These are phyloP conservation scores for Zygosaccharomyces bisporus DNA, from an alignment of 805 yeast genomes.

Conservation along the genomic window DNA sequence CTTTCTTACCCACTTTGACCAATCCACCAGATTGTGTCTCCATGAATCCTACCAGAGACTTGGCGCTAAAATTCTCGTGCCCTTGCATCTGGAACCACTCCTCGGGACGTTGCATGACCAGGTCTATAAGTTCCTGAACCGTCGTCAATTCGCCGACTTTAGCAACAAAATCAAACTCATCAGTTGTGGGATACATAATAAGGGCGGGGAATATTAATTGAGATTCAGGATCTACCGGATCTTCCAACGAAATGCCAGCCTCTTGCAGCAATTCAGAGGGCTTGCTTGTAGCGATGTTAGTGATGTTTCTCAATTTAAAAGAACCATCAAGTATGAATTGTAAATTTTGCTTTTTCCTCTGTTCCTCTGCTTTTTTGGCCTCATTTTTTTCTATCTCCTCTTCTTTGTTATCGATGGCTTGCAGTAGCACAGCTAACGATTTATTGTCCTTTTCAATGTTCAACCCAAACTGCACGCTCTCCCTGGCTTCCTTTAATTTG, in stretches of 20 bases:
- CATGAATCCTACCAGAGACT: constrained; percentile 67
- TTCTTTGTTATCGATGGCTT: constrained; percentile 41
- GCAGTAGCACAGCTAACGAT: constrained; percentile 48
- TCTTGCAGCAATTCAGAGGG: constrained; percentile 57
- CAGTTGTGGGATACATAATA: constrained; percentile 75
- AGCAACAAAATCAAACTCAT: constrained; percentile 79
- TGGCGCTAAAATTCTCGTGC: constrained; percentile 55
- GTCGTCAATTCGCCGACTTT: constrained; percentile 71
- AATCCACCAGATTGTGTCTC: constrained; percentile 83
- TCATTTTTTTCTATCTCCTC: constrained; percentile 34
- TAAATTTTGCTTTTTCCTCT: constrained; percentile 39
- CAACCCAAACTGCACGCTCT: constrained; percentile 62
- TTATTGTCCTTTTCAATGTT: constrained; percentile 55
- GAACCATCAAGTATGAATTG: constrained; percentile 53
- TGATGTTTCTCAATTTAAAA: constrained; percentile 53
- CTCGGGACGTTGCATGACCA: constrained; percentile 62
- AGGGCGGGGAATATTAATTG: constrained; percentile 79
- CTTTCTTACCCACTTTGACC: constrained; percentile 77
- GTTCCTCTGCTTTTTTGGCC: constrained; percentile 19
- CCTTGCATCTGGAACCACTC: constrained; percentile 61
- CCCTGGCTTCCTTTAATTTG: constrained; percentile 66
- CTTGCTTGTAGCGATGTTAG: constrained; percentile 45
- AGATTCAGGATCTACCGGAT: constrained; percentile 63
- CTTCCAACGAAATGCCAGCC: constrained; percentile 56
- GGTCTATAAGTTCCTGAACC: constrained; percentile 56